Evolutionary conservation across 352 stramenopile genomes (phyloP).

Genomic region (Globisporangium cederbergense): DNA sequence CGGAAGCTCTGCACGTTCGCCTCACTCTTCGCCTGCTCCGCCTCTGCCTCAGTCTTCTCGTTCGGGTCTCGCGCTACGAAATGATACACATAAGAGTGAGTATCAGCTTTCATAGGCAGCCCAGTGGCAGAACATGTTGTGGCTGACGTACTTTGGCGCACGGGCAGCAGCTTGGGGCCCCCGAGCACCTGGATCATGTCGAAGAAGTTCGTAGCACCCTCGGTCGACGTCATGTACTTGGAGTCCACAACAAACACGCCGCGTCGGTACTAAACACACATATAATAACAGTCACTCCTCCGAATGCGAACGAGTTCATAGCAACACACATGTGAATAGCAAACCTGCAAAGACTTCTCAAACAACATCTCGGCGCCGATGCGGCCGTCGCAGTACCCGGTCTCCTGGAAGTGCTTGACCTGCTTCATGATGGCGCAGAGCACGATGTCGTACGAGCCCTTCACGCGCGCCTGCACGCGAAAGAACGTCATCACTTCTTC

Average conservation of each 20-base stretch:
- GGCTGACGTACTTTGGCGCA: conserved; percentile 37
- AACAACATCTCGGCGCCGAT: conserved; percentile 67
- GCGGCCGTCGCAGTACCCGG: conserved; percentile 87
- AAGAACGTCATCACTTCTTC: conserved; percentile 86
- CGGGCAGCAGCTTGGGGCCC: conserved; percentile 57
- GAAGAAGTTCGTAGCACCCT: conserved; percentile 46
- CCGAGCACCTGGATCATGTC: conserved; percentile 55
- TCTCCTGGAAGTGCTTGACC: conserved; percentile 90
- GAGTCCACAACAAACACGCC: conserved; percentile 49
- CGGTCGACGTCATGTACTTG: conserved; percentile 36
- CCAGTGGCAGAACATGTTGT: too few species aligned
- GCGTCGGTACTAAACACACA: conserved; percentile 30
- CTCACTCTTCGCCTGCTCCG: conserved; percentile 56
- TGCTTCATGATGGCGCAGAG: conserved; percentile 90
- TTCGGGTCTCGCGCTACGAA: conserved; percentile 31
- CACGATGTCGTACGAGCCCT: conserved; percentile 89
- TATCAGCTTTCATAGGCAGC: not conserved
- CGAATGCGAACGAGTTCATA: not conserved
- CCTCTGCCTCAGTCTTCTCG: conserved; percentile 53
- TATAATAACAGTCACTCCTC: not conserved
- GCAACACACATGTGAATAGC: not conserved
- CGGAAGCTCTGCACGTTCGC: conserved; percentile 79
- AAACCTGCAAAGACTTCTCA: conserved; percentile 51
- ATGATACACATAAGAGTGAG: conserved; percentile 1
- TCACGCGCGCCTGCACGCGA: conserved; percentile 80